Percentiles rank a stretch among this genome's conserved stretches.
phyloP scores from a whole-genome alignment of 2,329 filamentous ascomycete genomes.

The Trichoderma guizhouense region DNA sequence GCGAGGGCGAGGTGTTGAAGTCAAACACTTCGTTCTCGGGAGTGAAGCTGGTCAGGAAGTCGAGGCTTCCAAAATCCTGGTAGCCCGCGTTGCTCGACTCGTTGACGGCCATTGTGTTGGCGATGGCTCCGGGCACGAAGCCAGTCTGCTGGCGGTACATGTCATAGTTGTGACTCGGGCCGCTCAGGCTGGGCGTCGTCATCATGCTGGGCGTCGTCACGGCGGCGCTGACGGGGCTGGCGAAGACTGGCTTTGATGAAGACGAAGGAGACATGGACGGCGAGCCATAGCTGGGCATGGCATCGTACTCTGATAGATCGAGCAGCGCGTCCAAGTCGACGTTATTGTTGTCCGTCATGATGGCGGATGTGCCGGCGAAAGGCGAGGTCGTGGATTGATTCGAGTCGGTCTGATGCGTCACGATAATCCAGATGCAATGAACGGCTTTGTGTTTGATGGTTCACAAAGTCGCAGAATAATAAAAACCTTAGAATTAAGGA shows the following conservation, averaged over 20 bases:
- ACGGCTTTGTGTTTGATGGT: not conserved
- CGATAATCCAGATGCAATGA: not conserved
- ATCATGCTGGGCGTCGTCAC: conserved; percentile 55
- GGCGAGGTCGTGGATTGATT: not conserved
- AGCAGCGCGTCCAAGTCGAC: conserved; percentile 56
- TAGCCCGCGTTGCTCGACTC: conserved; percentile 56
- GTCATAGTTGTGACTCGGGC: conserved; percentile 91
- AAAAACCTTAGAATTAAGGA: not conserved
- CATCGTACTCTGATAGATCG: conserved; percentile 62
- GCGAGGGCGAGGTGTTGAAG: conserved; percentile 66
- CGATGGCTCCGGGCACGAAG: conserved; percentile 78
- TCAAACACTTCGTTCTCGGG: conserved; percentile 67
- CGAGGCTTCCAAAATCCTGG: conserved; percentile 46
- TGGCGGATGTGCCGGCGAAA: conserved; percentile 17
- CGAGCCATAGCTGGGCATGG: conserved; percentile 54
- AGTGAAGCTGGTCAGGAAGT: conserved; percentile 54
- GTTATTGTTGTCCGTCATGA: conserved; percentile 43
- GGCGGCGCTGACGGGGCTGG: conserved; percentile 50
- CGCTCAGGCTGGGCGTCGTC: conserved; percentile 62
- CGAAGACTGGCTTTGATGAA: conserved; percentile 52
- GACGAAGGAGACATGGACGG: conserved; percentile 56
- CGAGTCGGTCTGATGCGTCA: not conserved
- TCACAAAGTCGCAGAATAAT: not conserved
- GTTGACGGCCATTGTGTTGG: conserved; percentile 76
- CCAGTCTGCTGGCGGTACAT: conserved; percentile 95